Percentiles rank a stretch among this genome's conserved stretches.
phyloP scores from a whole-genome alignment of 176 grass and related monocot genomes.

The Oryza meyeriana region DNA sequence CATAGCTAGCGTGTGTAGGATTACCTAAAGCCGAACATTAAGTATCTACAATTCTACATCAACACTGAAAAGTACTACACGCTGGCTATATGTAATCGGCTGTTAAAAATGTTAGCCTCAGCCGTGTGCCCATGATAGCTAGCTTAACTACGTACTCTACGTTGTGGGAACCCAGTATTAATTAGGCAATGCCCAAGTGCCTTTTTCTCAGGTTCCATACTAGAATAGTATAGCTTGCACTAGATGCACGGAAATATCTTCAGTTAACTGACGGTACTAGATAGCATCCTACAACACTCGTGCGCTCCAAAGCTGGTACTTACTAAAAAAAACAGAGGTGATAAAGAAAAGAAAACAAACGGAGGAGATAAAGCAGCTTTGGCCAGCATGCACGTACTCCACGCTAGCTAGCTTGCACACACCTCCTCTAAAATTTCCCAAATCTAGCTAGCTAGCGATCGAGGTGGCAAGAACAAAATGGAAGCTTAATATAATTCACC shows the following conservation, averaged over 20 bases:
- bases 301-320: conserved; percentile 12
- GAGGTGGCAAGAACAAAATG: not conserved
- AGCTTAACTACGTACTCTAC: not conserved
- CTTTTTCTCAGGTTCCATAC: not conserved
- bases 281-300: not conserved
- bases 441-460: not conserved
- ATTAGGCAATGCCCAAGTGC: not conserved
- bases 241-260: not conserved
- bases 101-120: not conserved
- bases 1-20: not conserved
- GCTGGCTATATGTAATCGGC: not conserved
- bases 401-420: not conserved
- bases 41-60: not conserved
- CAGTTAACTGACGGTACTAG: not conserved
- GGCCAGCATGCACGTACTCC: conserved; percentile 2
- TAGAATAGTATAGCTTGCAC: not conserved
- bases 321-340: not conserved
- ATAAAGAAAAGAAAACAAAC: not conserved
- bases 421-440: not conserved
- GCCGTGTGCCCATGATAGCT: not conserved
- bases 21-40: conserved; percentile 29
- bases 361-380: not conserved
- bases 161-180: not conserved
- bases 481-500: not conserved
- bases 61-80: not conserved